Base-by-base conservation (phyloP, 2,329 filamentous ascomycete genomes). In the Eutypa lata region DNA sequence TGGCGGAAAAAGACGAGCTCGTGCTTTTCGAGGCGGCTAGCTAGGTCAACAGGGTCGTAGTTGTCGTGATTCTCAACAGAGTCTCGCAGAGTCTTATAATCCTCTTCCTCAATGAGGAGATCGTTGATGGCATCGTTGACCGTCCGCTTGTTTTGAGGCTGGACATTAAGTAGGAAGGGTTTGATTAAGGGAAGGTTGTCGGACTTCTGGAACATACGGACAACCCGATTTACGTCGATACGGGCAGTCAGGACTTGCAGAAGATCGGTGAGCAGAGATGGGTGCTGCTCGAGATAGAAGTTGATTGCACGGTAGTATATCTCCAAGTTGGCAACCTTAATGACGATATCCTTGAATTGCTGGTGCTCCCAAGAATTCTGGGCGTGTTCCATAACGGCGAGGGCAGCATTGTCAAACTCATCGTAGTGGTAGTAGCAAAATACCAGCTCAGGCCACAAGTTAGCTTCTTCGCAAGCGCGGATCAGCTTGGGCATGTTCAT, bases 51-150 rank as follows among this genome's bases (percentile, higher is more conserved):
- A 2, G 93, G 88, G 70, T 99, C 95, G 69, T 97, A 99, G 76
- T 99, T 99, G 79, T 99, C 94, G 72, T 97, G 96, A 76, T 96
- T 96, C 76, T 97, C 91, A 11, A 97, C 93, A 2, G 94, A 99
- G 73, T 99, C 94, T 50, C 91, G 89, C 26, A 99, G 82, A 16
- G 93, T 97, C 86, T 99, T 97, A 82, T 99, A 93, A 71, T 99
- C 95, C 70, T 99, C 95, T 73, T 99, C 94, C 73, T 99, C 94
- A 55, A 99, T 99, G 64, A 99, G 79, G 46, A 99, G 76, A 69
- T 99, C 94, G 69, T 99, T 97, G 75, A 99, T 96, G 24, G 94
- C 94, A 67, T 95, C 91, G 74, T 99, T 99, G 67, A 99, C 94
- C 49, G 90, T 90, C 61, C 91, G 90, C 86, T 99, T 99, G 81